Conservation (phyloP, 768 basidiomycete genomes). For the Trametes punicea region DNA sequence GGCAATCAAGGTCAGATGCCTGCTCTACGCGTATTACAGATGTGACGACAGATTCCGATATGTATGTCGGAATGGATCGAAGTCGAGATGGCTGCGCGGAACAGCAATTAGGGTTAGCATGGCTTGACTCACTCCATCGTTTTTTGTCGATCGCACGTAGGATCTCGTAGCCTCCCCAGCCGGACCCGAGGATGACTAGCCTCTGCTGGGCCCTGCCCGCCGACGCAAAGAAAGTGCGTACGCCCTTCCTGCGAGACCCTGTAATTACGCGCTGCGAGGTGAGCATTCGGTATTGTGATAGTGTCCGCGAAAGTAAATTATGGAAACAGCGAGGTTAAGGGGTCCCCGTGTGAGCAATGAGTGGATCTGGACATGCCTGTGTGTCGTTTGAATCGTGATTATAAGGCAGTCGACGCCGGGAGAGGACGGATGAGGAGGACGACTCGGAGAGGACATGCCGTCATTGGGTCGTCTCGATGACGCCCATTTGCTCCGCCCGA, state of each 20-base stretch:
- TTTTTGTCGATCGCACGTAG: constrained; percentile 66
- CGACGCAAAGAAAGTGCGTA: constrained; percentile 23
- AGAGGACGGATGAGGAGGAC: neutral
- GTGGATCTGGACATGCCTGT: neutral
- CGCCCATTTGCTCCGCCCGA: neutral
- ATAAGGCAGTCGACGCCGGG: neutral
- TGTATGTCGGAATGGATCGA: too few relatives aligned
- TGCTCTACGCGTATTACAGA: too few relatives aligned
- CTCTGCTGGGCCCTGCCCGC: constrained; percentile 32
- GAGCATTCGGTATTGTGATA: neutral
- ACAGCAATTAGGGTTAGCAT: too few relatives aligned
- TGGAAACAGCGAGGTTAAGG: too few relatives aligned
- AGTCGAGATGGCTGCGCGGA: too few relatives aligned
- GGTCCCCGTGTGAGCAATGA: neutral
- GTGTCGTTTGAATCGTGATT: neutral
- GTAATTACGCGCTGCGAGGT: neutral
- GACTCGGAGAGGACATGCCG: constrained; percentile 14
- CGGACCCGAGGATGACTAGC: constrained; percentile 70
- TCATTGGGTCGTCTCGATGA: neutral
- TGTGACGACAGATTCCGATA: too few relatives aligned
- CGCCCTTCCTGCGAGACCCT: neutral
- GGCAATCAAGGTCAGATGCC: neutral
- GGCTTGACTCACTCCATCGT: constrained; percentile 55
- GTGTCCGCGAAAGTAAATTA: neutral
- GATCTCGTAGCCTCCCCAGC: constrained; percentile 77